These are phyloP conservation scores for Sporisorium graminicola DNA, from an alignment of 1,284 basidiomycete species.

Conservation along the genomic window DNA sequence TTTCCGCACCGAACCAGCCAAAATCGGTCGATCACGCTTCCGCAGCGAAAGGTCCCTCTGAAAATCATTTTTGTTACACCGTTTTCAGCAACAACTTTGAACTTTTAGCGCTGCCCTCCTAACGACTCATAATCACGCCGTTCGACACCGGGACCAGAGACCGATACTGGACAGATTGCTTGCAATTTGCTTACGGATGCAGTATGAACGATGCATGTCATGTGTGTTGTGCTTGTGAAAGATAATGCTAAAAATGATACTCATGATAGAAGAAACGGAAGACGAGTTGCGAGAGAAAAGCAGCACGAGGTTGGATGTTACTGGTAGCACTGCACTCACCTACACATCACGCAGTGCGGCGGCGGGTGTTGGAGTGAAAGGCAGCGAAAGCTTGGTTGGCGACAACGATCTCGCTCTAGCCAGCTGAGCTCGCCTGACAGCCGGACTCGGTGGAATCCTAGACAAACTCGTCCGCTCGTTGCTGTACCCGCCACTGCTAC, in stretches of 20 bases:
- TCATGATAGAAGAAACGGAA: not conserved
- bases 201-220: no score
- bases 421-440: slow-evolving; percentile 44
- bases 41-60: not conserved
- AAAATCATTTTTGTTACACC: no score
- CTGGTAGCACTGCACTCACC: no score
- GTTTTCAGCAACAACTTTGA: not conserved
- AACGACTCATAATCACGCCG: no score
- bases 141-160: not conserved
- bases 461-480: not conserved
- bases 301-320: not conserved
- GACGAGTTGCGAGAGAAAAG: not conserved
- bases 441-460: slow-evolving; percentile 44
- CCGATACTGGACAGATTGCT: not conserved
- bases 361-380: not conserved
- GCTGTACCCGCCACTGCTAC: not conserved
- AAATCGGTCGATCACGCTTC: slow-evolving; percentile 11
- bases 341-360: not conserved
- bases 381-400: slow-evolving; percentile 13
- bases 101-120: no score
- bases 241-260: not conserved
- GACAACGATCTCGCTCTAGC: slow-evolving; percentile 38
- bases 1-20: not conserved
- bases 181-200: not conserved
- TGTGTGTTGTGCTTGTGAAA: no score